Base-by-base conservation (phyloP, 2,329 filamentous ascomycete species). In the Cytospora piceae region DNA sequence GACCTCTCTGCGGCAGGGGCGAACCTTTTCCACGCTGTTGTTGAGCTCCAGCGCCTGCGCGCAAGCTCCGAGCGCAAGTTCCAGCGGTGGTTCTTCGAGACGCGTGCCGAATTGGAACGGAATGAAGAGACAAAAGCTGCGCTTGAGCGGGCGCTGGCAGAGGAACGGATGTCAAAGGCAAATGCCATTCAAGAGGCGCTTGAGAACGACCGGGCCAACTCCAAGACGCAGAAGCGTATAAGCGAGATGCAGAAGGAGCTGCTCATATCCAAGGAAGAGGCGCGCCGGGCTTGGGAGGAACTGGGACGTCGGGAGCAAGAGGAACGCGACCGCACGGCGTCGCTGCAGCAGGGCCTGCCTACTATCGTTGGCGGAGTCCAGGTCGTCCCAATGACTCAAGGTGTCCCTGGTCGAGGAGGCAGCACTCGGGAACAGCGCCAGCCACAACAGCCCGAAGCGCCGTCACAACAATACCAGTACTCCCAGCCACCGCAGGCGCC, bases 81-180 rank as follows among this genome's bases (percentile, higher is more conserved):
- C 72, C 95, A 99, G 78, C 87, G 95, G 59, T 99, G 95, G 95
- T 98, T 98, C 79, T 97, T 96, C 72, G 95, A 99, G 76, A 97
- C 94, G 9, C 86, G 94, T 60, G 86, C 90, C 37, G 94, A 98
- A 71, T 87, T 96, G 70, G 95, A 98, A 79, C 88, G 91, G 32
- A 85, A 89, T 58, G 90, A 92, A 70, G 95, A 98, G 77, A 83
- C 91, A 46, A 91, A 93, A 64, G 93, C 88, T 3, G 87, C 94
- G 74, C 80, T 97, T n/a, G 90, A 96, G 73, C 82, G 84, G 39
- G 85, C 88, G 51, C 79, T 97, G n/a, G 85, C 90, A 54, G 84
- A 88, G 49, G 94, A 97, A 77, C 85, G 91, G 61, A 85, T 87
- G 68, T 87, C 85, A 54, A 86, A 90, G 66, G 83, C 86, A 12